phyloP scores from a whole-genome alignment of 129 eudicot genomes.

The Smallanthus sonchifolius region DNA sequence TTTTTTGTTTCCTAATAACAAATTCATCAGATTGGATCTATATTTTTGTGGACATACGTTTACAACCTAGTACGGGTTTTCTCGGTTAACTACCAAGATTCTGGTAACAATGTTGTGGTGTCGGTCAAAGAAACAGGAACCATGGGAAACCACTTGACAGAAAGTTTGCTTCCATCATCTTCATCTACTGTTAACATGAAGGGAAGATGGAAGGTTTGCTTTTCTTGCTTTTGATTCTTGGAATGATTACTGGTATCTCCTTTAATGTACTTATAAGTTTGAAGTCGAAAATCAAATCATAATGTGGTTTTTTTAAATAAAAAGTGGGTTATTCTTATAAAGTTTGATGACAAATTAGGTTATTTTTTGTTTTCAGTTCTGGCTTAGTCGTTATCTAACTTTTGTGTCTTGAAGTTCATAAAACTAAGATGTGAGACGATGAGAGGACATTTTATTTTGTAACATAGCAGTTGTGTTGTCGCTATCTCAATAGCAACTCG shows the following conservation, averaged over 20 bases:
- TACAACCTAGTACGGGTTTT: slow-evolving; percentile 53
- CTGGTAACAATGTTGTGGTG: background rate
- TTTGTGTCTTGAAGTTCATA: no score
- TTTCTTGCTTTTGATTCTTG: background rate
- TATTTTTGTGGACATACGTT: slow-evolving; percentile 44
- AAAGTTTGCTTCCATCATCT: slow-evolving; percentile 31
- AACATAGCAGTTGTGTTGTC: no score
- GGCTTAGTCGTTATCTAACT: no score
- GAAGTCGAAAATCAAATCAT: background rate
- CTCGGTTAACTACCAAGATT: slow-evolving; percentile 1
- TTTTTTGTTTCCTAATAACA: background rate
- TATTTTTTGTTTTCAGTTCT: no score
- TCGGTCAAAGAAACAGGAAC: slow-evolving; percentile 12
- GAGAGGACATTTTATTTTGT: no score
- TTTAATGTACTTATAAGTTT: background rate
- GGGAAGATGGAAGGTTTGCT: slow-evolving; percentile 10
- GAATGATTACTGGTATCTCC: background rate
- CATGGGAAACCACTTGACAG: slow-evolving; percentile 4
- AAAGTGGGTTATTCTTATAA: no score
- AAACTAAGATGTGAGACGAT: no score
- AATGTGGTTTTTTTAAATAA: background rate
- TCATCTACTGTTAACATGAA: slow-evolving; percentile 5
- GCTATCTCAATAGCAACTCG: no score
- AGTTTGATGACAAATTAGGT: no score
- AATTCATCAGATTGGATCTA: slow-evolving; percentile 42